Evolutionary conservation across 2,329 filamentous ascomycete genomes (phyloP), one percentile per base, ranked within the genome.

Genomic region (Talaromyces sp.): DNA sequence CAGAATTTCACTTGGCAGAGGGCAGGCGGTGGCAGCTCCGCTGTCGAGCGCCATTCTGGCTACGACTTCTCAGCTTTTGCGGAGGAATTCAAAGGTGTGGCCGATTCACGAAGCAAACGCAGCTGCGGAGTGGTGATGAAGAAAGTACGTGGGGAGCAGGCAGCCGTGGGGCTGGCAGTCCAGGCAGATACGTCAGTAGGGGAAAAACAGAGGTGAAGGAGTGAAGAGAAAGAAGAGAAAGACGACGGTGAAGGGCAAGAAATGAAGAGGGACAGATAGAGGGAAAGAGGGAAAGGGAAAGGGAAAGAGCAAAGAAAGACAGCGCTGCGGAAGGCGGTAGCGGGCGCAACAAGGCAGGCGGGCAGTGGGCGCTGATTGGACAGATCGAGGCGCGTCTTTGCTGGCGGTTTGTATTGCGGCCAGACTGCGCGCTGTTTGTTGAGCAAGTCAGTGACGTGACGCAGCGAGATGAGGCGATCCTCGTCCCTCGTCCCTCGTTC

Each of bases 1-100:
- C 50, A 72, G 66, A 19, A 68, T 70, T 60, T 73, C 72, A 6
- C 61, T 54, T 14, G 72, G 72, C 32, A 74, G 66, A 46, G 19
- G 9, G 19, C 19, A 46, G 41, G 41, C 41, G 19, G n/a, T 43
- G 41, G 41, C 43, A 46, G 19, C 11, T 46, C 19, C 21, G 19
- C 43, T 46, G 19, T 46, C 43, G 43, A 46, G 10, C 43, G 43
- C 43, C 43, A 46, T 46, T 19, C 19, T 46, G 43, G 43, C 43
- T 35, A 35, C 32, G 12, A 5, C 32, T 35, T 17, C 19, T 21
- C n/a, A 17, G 17, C 43, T 24, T 24, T 10, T 24, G 7, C 43
- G 9, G 43, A 12, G 4, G 43, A 46, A 11, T 3, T 19, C 8
- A 11, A 24, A 2, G 9, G 12, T 11, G 11, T 24, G 19, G 9